Evolutionary conservation across 2,329 filamentous ascomycete genomes (phyloP).

Genomic region (Parafenestella ontariensis): DNA sequence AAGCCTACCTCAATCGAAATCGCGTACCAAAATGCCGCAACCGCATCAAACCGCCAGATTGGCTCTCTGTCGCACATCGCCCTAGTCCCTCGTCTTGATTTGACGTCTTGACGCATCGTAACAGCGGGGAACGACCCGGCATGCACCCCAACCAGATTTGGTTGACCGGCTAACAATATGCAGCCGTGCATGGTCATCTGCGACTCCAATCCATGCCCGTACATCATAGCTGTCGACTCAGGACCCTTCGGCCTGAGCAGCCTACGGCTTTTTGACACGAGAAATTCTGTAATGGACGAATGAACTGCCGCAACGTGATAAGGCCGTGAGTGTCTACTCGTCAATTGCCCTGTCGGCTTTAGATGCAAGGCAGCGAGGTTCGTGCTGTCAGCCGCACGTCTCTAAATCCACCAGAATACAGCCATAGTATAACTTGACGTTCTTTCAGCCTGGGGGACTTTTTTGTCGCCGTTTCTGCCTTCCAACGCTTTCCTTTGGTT

Average conservation of each 20-base stretch:
- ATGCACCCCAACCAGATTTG: constrained; percentile 13
- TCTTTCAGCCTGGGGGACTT: constrained; percentile 14
- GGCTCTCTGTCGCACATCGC: constrained; percentile 12
- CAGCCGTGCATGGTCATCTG: constrained; percentile 24
- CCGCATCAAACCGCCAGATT: constrained; percentile 12
- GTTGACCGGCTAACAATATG: constrained; percentile 20
- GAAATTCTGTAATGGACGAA: constrained; percentile 21
- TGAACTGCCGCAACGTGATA: constrained; percentile 27
- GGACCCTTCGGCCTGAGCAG: constrained; percentile 4
- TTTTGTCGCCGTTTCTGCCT: constrained; percentile 7
- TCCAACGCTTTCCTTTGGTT: constrained; percentile 3
- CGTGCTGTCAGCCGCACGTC: constrained; percentile 20
- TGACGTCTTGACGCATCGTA: constrained; percentile 6
- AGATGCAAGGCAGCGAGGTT: constrained; percentile 16
- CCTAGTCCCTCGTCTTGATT: constrained; percentile 19
- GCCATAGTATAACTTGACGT: constrained; percentile 22
- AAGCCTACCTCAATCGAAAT: constrained; percentile 15
- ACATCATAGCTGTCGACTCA: constrained; percentile 16
- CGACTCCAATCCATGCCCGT: constrained; percentile 12
- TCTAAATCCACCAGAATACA: constrained; percentile 11
- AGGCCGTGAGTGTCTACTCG: constrained; percentile 19
- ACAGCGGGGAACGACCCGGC: constrained; percentile 12
- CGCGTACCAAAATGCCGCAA: constrained; percentile 16
- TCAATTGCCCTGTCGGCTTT: constrained; percentile 19
- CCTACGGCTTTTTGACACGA: constrained; percentile 22